A percentile compares a stretch with the other conserved stretches of the same genome.
These are phyloP conservation scores for Colletotrichum tamarilloi DNA, from an alignment of 2,329 filamentous ascomycete genomes.

Conservation along the genomic window DNA sequence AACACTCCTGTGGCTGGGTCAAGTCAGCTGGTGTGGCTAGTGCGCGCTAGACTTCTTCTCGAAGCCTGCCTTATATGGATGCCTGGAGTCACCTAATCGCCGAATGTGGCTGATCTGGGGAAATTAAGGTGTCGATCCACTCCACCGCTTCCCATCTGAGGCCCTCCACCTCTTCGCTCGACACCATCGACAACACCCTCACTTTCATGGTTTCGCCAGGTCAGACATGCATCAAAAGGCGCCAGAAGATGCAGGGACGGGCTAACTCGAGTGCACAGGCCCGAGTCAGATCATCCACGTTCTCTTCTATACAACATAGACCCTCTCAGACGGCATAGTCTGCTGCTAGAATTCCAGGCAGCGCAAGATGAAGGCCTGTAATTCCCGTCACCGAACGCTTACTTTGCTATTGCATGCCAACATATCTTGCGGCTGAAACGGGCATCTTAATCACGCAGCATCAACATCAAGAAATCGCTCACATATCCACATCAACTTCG, in stretches of 20 bases:
- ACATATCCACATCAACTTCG: neutral
- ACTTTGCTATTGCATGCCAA: neutral
- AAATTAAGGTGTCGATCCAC: slow-evolving; percentile 4
- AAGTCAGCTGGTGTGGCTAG: neutral
- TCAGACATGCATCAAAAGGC: neutral
- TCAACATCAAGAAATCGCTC: neutral
- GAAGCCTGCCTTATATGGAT: slow-evolving; percentile 31
- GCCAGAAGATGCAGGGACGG: neutral
- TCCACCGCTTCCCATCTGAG: neutral
- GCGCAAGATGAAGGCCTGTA: neutral
- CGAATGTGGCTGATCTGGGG: neutral
- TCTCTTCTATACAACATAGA: no score
- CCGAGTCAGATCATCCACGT: neutral
- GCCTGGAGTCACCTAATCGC: neutral
- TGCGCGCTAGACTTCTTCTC: slow-evolving; percentile 13
- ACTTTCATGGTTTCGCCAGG: neutral
- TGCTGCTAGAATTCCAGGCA: neutral
- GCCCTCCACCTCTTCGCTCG: neutral
- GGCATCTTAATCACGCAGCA: no score
- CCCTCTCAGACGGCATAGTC: no score
- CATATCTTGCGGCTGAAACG: neutral
- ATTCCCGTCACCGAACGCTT: neutral
- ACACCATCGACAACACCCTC: neutral
- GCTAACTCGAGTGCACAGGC: neutral
- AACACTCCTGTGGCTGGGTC: fast-evolving